phyloP scores from a whole-genome alignment of 2,329 filamentous ascomycete species.

The Cladophialophora carrionii region DNA sequence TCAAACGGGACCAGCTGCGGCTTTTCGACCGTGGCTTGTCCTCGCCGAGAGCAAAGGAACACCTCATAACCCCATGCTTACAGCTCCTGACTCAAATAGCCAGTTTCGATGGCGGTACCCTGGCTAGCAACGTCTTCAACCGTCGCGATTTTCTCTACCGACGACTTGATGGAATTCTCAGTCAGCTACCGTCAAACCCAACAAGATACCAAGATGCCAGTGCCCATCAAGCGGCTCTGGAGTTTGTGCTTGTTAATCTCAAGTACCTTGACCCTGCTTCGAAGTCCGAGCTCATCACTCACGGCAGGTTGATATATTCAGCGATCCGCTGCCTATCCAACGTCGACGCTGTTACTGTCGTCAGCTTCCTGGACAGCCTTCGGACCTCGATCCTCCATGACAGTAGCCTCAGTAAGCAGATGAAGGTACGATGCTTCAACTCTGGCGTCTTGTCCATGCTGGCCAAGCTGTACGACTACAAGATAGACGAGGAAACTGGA shows the following conservation, averaged over 20 bases:
- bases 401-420: constrained; percentile 69
- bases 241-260: constrained; percentile 77
- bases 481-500: constrained; percentile 46
- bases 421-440: constrained; percentile 76
- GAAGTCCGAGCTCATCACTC: constrained; percentile 80
- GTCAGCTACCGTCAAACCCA: constrained; percentile 61
- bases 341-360: constrained; percentile 74
- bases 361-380: constrained; percentile 73
- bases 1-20: constrained; percentile 80
- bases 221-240: constrained; percentile 78
- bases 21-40: constrained; percentile 78
- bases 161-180: constrained; percentile 77
- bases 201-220: constrained; percentile 65
- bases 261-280: constrained; percentile 75
- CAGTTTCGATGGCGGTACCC: constrained; percentile 79
- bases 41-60: constrained; percentile 79
- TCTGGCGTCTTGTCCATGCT: constrained; percentile 73
- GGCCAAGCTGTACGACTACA: constrained; percentile 67
- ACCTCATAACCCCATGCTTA: constrained; percentile 84
- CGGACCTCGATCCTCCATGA: constrained; percentile 75
- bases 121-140: constrained; percentile 76
- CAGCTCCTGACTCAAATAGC: constrained; percentile 84
- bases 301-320: constrained; percentile 68
- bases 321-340: constrained; percentile 76
- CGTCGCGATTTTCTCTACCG: constrained; percentile 78